Evolutionary conservation across 2,329 filamentous ascomycete genomes (phyloP).

Genomic region (Talaromyces verruculosus): DNA sequence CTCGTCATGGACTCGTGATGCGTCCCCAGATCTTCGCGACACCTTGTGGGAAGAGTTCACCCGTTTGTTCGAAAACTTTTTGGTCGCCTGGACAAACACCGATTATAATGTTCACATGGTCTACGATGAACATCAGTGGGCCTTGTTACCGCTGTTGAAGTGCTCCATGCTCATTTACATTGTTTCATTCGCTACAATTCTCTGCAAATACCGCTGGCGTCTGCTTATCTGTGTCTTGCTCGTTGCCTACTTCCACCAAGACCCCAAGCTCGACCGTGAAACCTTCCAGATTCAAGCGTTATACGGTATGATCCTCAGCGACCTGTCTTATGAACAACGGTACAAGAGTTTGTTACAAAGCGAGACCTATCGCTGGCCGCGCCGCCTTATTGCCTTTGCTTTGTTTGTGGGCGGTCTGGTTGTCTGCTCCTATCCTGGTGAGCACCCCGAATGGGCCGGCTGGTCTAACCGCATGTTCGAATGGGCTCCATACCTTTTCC

Average conservation of each 20-base stretch:
- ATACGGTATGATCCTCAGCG: slow-evolving; percentile 54
- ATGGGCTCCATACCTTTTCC: slow-evolving; percentile 48
- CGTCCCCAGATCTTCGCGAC: slow-evolving; percentile 47
- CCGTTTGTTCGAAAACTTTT: slow-evolving; percentile 48
- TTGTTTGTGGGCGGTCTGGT: slow-evolving; percentile 49
- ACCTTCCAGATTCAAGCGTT: slow-evolving; percentile 56
- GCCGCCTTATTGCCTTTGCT: slow-evolving; percentile 39
- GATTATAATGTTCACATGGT: slow-evolving; percentile 53
- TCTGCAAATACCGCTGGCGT: slow-evolving; percentile 51
- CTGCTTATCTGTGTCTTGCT: slow-evolving; percentile 49
- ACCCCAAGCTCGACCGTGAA: slow-evolving; percentile 41
- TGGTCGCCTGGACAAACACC: slow-evolving; percentile 51
- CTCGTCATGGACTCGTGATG: slow-evolving; percentile 54
- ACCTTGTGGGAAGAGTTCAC: slow-evolving; percentile 48
- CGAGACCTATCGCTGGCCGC: slow-evolving; percentile 36
- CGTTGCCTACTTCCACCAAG: slow-evolving; percentile 52
- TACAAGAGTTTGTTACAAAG: slow-evolving; percentile 49
- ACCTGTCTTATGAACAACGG: slow-evolving; percentile 49
- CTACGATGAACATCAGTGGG: slow-evolving; percentile 59
- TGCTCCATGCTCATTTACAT: slow-evolving; percentile 55
- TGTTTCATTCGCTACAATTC: slow-evolving; percentile 45
- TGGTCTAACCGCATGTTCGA: slow-evolving; percentile 51
- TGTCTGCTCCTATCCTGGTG: slow-evolving; percentile 52
- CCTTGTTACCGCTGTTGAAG: slow-evolving; percentile 51
- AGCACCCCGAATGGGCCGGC: slow-evolving; percentile 50